Conservation (phyloP, 2,329 filamentous ascomycete species). For the Stachybotrys chlorohalonatus region DNA sequence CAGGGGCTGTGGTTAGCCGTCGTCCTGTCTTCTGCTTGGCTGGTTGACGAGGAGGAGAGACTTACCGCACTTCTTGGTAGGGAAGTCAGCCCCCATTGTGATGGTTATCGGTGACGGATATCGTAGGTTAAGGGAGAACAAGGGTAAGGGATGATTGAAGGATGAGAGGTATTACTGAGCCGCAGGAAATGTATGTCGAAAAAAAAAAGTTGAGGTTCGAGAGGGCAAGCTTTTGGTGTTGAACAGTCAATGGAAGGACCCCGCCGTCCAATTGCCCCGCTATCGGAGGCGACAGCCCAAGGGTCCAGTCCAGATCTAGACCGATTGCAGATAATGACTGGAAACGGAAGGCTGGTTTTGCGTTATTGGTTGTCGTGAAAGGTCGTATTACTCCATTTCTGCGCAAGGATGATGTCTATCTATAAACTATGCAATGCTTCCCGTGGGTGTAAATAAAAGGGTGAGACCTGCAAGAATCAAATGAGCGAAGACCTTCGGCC, state of each 20-base stretch:
- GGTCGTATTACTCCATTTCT: neutral
- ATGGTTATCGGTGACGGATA: neutral
- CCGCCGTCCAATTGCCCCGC: constrained; percentile 19
- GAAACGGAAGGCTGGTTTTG: neutral
- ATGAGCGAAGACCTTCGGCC: neutral
- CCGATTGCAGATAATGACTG: neutral
- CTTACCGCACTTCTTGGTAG: constrained; percentile 51
- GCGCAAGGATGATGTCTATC: too few relatives aligned
- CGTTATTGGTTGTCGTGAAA: neutral
- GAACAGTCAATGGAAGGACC: constrained; percentile 9
- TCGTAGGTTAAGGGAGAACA: neutral
- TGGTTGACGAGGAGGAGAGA: constrained; percentile 5
- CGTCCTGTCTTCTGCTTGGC: neutral
- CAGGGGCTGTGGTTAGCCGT: neutral
- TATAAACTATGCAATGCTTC: too few relatives aligned
- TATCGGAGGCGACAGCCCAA: constrained; percentile 17
- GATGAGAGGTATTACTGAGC: neutral
- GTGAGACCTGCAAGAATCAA: neutral
- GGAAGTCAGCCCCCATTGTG: constrained; percentile 33
- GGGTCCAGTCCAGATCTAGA: neutral
- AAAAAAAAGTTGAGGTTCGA: neutral
- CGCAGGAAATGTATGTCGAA: neutral
- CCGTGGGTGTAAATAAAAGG: too few relatives aligned
- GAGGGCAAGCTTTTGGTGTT: constrained; percentile 10
- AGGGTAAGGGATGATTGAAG: neutral